Evolutionary conservation across 257 asterid species (phyloP).

Genomic region (Nicotiana sylvestris): DNA sequence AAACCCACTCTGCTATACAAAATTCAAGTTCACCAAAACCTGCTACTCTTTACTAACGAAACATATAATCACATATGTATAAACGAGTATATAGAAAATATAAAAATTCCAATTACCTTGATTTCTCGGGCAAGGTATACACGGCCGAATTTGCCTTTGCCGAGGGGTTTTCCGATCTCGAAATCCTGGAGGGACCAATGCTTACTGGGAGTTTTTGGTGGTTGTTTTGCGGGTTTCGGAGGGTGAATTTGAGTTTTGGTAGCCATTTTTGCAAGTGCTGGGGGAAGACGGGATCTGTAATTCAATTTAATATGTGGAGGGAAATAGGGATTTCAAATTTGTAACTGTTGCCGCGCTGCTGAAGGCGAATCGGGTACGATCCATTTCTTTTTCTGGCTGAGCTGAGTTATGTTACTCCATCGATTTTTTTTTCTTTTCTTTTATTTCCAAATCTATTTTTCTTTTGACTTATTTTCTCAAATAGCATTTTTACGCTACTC

Average conservation of each 20-base stretch:
- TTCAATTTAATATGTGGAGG: no score
- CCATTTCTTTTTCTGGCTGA: no score
- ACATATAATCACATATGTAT: background rate
- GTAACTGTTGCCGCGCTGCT: no score
- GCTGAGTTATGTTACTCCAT: no score
- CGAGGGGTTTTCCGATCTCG: constrained; percentile 93
- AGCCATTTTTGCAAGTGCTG: constrained; percentile 21
- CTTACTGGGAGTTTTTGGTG: constrained; percentile 21
- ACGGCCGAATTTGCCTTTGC: constrained; percentile 90
- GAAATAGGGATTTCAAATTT: no score
- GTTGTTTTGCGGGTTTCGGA: constrained; percentile 40
- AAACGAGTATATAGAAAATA: background rate
- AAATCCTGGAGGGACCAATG: constrained; percentile 72
- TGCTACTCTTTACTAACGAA: background rate
- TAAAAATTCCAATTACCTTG: constrained; percentile 32
- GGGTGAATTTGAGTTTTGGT: constrained; percentile 16
- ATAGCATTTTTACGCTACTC: no score
- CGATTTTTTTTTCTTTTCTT: no score
- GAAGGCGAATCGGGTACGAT: no score
- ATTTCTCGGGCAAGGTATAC: constrained; percentile 93
- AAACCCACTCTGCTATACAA: constrained; percentile 43
- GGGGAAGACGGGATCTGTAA: background rate
- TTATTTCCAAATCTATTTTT: no score
- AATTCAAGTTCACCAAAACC: background rate
- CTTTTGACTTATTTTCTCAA: no score